Percentiles rank a stretch among this genome's conserved stretches.
phyloP scores from a whole-genome alignment of 2,329 filamentous ascomycete genomes.

The Gaeumannomyces sp. region DNA sequence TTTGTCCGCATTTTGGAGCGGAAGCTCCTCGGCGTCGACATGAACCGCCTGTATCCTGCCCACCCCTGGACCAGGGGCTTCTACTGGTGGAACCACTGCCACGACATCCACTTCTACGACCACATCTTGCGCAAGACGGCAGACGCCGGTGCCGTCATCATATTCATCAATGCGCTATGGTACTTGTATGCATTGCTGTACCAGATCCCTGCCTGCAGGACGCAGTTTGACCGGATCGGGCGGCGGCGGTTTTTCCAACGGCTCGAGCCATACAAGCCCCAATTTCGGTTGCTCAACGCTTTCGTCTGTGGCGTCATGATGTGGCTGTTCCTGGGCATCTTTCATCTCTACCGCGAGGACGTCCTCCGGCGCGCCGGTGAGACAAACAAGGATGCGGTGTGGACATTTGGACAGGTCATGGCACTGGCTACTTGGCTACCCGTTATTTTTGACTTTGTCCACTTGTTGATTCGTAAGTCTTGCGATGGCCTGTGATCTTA shows the following conservation, averaged over 20 bases:
- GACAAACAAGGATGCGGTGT: conserved; percentile 18
- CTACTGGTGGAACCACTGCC: conserved; percentile 12
- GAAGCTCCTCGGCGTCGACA: not conserved
- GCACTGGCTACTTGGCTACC: conserved; percentile 25
- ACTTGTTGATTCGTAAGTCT: conserved; percentile 22
- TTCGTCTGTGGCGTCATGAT: conserved; percentile 18
- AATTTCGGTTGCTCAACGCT: conserved; percentile 15
- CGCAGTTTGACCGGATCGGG: conserved; percentile 10
- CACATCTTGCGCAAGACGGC: not conserved
- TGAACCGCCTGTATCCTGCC: not conserved
- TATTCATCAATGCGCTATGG: conserved; percentile 12
- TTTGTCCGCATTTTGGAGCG: conserved; percentile 13
- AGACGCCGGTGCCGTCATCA: conserved; percentile 10
- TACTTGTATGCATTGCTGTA: conserved; percentile 13
- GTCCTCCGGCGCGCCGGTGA: conserved; percentile 14
- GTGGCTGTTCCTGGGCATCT: conserved; percentile 24
- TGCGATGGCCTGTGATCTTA: too few relatives aligned
- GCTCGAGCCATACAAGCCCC: conserved; percentile 12
- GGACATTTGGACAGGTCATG: conserved; percentile 27
- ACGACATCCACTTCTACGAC: not conserved
- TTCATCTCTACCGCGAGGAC: conserved; percentile 19
- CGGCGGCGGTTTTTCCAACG: too few relatives aligned
- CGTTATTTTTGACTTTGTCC: conserved; percentile 21
- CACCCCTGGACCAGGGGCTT: not conserved
- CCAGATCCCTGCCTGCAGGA: conserved; percentile 8